Evolutionary conservation across 495 filamentous ascomycete genomes (phyloP).

Genomic region (Bryoglossum gracile): DNA sequence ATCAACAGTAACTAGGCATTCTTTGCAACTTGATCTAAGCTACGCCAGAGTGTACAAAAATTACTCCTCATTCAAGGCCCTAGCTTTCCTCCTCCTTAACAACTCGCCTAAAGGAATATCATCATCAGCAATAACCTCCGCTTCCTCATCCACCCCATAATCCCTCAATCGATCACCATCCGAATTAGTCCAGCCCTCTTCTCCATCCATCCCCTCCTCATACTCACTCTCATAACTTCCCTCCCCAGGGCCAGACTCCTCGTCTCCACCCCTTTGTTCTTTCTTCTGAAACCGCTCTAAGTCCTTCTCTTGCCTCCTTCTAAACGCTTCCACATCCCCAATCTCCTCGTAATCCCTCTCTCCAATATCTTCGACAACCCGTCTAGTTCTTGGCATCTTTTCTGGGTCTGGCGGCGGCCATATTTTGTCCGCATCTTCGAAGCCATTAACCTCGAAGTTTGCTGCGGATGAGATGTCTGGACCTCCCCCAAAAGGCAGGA

Average conservation of each 20-base stretch:
- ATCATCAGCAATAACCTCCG: conserved; percentile 26
- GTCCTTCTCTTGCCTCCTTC: conserved; percentile 49
- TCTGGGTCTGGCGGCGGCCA: conserved; percentile 95
- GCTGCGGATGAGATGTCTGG: conserved; percentile 24
- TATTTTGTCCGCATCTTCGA: conserved; percentile 58
- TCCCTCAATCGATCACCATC: conserved; percentile 83
- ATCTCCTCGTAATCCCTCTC: conserved; percentile 38
- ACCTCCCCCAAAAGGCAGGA: conserved; percentile 39
- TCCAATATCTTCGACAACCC: conserved; percentile 1
- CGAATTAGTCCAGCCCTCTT: conserved; percentile 69
- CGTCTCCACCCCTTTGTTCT: conserved; percentile 35
- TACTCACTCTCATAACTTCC: conserved; percentile 31
- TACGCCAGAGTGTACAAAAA: no score
- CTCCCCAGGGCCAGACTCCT: conserved; percentile 34
- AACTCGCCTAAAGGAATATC: conserved; percentile 72
- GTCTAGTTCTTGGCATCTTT: conserved; percentile 46
- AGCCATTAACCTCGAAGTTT: conserved; percentile 71
- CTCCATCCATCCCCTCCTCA: conserved; percentile 33
- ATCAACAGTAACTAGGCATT: no score
- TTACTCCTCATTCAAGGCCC: no score
- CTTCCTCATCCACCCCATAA: conserved; percentile 55
- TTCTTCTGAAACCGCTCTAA: conserved; percentile 31
- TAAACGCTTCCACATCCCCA: conserved; percentile 36
- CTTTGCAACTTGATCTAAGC: no score
- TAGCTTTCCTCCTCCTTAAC: conserved; percentile 42